Evolutionary conservation across 192 early-diverging fungal genomes (phyloP).

Genomic region (Rhizophagus clarus): DNA sequence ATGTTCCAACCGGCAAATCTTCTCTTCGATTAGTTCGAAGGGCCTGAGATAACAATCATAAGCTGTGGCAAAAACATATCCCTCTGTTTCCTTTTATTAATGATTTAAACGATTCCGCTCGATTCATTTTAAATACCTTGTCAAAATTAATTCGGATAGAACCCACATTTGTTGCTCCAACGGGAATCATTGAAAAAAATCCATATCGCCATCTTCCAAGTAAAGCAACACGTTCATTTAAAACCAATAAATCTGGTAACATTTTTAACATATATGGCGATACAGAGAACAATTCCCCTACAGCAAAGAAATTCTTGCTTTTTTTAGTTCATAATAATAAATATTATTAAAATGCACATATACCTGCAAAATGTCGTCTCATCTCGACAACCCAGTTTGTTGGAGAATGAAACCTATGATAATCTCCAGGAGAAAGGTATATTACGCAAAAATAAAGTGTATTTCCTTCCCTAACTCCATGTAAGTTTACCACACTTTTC

Average conservation of each 20-base stretch:
- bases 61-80: not conserved
- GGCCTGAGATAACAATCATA: conserved; percentile 35
- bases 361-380: conserved; percentile 89
- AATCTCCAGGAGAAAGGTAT: conserved; percentile 97
- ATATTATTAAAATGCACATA: conserved; percentile 3
- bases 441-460: conserved; percentile 88
- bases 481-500: conserved; percentile 11
- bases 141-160: conserved; percentile 95
- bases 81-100: not conserved
- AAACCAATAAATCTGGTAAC: conserved; percentile 88
- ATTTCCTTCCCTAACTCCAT: conserved; percentile 59
- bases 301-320: not conserved
- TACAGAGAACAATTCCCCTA: conserved; percentile 93
- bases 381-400: conserved; percentile 90
- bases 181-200: conserved; percentile 95
- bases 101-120: not conserved
- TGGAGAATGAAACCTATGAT: conserved; percentile 98
- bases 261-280: conserved; percentile 87
- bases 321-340: not conserved
- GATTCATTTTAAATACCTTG: conserved; percentile 48
- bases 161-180: conserved; percentile 98
- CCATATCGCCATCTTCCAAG: conserved; percentile 92
- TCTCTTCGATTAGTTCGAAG: conserved; percentile 70
- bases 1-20: conserved; percentile 66
- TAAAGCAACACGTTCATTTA: conserved; percentile 96